A percentile compares a stretch with the other conserved stretches of the same genome.
Evolutionary conservation across 2,329 filamentous ascomycete species (phyloP).

Genomic region (Arthroderma sp.): DNA sequence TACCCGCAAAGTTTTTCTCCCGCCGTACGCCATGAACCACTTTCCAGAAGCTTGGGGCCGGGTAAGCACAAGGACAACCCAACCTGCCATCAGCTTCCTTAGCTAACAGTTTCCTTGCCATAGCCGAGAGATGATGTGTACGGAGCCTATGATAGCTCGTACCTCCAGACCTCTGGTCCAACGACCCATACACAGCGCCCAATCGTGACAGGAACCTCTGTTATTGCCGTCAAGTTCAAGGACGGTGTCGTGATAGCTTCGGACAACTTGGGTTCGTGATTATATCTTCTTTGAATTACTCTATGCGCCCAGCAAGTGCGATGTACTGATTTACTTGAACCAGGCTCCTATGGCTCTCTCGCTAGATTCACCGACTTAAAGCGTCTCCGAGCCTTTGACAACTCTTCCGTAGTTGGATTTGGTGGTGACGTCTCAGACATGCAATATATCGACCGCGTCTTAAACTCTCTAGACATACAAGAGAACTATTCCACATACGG

Average conservation of each 20-base stretch:
- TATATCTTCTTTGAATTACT: not conserved
- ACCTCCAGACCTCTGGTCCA: slow-evolving; percentile 58
- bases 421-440: slow-evolving; percentile 97
- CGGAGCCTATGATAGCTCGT: slow-evolving; percentile 79
- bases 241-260: slow-evolving; percentile 93
- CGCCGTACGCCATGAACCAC: slow-evolving; percentile 46
- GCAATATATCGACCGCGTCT: slow-evolving; percentile 91
- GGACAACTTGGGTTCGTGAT: slow-evolving; percentile 69
- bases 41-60: slow-evolving; percentile 55
- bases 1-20: not conserved
- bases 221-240: slow-evolving; percentile 89
- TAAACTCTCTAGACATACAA: slow-evolving; percentile 72
- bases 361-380: slow-evolving; percentile 96
- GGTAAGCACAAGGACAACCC: slow-evolving; percentile 3
- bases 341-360: slow-evolving; percentile 92
- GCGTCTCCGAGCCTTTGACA: slow-evolving; percentile 80
- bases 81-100: slow-evolving; percentile 15
- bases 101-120: slow-evolving; percentile 14
- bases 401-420: slow-evolving; percentile 76
- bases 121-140: slow-evolving; percentile 97
- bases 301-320: not conserved
- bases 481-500: slow-evolving; percentile 56
- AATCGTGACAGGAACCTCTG: slow-evolving; percentile 91
- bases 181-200: slow-evolving; percentile 83
- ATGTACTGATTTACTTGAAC: slow-evolving; percentile 11